Percentiles rank a stretch among this genome's conserved stretches.
Evolutionary conservation across 2,329 filamentous ascomycete genomes (phyloP).

Genomic region (Thelonectria rubi): DNA sequence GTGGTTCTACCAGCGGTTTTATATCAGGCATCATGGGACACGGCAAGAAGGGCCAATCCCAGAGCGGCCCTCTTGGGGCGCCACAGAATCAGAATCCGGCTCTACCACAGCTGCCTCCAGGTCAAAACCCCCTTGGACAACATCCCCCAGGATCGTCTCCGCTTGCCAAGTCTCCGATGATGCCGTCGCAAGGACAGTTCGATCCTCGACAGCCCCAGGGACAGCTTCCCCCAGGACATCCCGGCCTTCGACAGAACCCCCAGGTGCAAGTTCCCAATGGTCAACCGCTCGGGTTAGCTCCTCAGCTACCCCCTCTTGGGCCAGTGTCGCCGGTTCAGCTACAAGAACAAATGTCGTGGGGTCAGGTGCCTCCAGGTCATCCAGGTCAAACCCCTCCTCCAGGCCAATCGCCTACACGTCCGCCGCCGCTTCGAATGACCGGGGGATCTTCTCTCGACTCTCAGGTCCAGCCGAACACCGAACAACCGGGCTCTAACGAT

Average conservation of each 20-base stretch:
- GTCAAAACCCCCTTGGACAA: constrained; percentile 23
- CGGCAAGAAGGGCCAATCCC: constrained; percentile 32
- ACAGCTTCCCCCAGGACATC: background rate
- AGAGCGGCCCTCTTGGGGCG: background rate
- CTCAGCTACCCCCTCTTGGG: constrained; percentile 15
- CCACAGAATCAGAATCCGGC: constrained; percentile 27
- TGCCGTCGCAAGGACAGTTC: background rate
- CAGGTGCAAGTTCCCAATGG: constrained; percentile 1
- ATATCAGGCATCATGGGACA: constrained; percentile 45
- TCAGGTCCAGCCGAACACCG: constrained; percentile 26
- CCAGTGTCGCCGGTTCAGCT: constrained; percentile 19
- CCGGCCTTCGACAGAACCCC: background rate
- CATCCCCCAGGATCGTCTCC: constrained; percentile 15
- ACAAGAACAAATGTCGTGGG: constrained; percentile 9
- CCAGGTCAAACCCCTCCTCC: constrained; percentile 13
- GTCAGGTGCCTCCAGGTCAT: constrained; percentile 13
- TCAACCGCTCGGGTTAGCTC: constrained; percentile 7
- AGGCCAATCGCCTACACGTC: constrained; percentile 9
- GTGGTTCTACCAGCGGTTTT: constrained; percentile 44
- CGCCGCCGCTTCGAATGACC: constrained; percentile 29
- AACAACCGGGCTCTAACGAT: constrained; percentile 27
- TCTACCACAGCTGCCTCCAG: constrained; percentile 23
- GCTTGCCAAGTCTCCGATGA: background rate
- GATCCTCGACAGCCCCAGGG: background rate
- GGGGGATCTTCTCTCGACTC: constrained; percentile 27